Evolutionary conservation across 768 basidiomycete genomes (phyloP).

Genomic region (Coprinellus micaceus): DNA sequence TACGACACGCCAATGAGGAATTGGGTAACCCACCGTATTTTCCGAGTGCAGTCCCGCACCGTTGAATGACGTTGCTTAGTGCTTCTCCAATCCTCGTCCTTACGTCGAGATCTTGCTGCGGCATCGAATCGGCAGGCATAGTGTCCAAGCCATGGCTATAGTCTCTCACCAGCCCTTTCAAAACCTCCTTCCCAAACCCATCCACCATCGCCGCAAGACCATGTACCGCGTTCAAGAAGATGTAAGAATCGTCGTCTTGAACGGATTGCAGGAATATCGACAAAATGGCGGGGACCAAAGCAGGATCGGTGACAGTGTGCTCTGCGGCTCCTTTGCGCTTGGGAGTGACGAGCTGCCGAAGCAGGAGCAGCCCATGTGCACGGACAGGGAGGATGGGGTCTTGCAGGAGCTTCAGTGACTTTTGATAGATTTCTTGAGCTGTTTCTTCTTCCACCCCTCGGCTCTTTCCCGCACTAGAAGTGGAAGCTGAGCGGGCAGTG

Average conservation of each 20-base stretch:
- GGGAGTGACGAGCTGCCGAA: slow-evolving; percentile 70
- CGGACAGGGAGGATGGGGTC: slow-evolving; percentile 92
- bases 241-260: slow-evolving; percentile 93
- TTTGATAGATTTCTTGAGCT: slow-evolving; percentile 72
- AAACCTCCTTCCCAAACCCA: slow-evolving; percentile 67
- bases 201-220: slow-evolving; percentile 87
- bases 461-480: slow-evolving; percentile 29
- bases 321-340: slow-evolving; percentile 17
- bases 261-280: slow-evolving; percentile 83
- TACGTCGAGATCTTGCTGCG: slow-evolving; percentile 66
- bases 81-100: slow-evolving; percentile 84
- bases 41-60: slow-evolving; percentile 66
- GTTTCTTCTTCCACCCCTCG: slow-evolving; percentile 34
- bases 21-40: slow-evolving; percentile 52
- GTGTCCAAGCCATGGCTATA: slow-evolving; percentile 58
- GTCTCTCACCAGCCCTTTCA: slow-evolving; percentile 59
- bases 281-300: slow-evolving; percentile 77
- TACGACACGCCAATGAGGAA: not conserved
- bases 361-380: slow-evolving; percentile 82
- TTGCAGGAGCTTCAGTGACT: slow-evolving; percentile 81
- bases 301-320: slow-evolving; percentile 41
- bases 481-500: slow-evolving; percentile 70
- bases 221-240: slow-evolving; percentile 89
- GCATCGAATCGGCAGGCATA: slow-evolving; percentile 41
- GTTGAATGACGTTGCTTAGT: slow-evolving; percentile 67